Base-by-base conservation (phyloP, 176 grass and related monocot species). In the Eremochloa ophiuroides region DNA sequence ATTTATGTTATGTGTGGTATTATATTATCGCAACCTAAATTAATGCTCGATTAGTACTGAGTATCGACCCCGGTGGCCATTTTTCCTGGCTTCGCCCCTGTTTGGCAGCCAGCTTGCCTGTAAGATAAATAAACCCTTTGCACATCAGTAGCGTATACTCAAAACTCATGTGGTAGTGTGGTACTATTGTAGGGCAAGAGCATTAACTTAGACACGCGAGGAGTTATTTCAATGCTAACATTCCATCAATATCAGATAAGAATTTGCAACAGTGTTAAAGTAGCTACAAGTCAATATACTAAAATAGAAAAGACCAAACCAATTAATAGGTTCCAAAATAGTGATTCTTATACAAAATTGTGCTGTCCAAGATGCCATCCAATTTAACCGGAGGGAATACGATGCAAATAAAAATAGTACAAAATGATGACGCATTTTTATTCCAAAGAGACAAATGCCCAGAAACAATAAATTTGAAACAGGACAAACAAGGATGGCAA, bases 71-170 rank as follows among this genome's bases (percentile, higher is more conserved):
- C n/a, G n/a, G n/a, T n/a, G n/a, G n/a, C n/a, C n/a, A n/a, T n/a
- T n/a, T n/a, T n/a, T n/a, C n/a, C n/a, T n/a, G n/a, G n/a, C n/a
- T n/a, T n/a, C n/a, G n/a, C n/a, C n/a, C n/a, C n/a, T n/a, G n/a
- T 41, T 84, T n/a, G 71, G 63, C 53, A 38, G 69, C 82, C 41
- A 90, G 40, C 62, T 64, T 83, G 79, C 30, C 90, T 86, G 67
- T 35, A 66, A 33, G 37, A 40, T 56, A 39, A 81, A 86, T n/a
- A n/a, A n/a, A n/a, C 18, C 25, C n/a, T 75, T 42, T 35, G 39
- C 12, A 22, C 6, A 79, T 85, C 15, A 9, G 14, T 71, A 12
- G 26, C 6, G 1, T 40, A 42, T 69, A 26, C 6, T 42, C 66
- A 43, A 69, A 69, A 69, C 38, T 69, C 38, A 42, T 69, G 68